Percentiles rank a stretch among this genome's conserved stretches.
phyloP scores from a whole-genome alignment of 163 green algal genomes.

The Scenedesmus sp. region DNA sequence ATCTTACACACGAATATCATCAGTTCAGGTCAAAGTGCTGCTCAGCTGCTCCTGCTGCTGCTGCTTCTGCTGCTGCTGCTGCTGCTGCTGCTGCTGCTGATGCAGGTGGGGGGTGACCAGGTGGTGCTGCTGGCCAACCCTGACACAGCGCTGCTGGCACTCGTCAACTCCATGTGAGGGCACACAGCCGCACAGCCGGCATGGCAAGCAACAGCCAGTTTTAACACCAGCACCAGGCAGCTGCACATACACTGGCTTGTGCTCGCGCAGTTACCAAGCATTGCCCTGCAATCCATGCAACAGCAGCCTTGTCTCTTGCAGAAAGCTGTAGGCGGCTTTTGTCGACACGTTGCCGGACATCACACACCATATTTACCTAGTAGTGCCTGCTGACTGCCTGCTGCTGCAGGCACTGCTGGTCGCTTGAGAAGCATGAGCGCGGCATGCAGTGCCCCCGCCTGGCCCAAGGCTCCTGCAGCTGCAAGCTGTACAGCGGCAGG shows the following conservation, averaged over 20 bases:
- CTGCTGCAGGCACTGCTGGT: background rate
- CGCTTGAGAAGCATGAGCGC: background rate
- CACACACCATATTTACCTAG: no score
- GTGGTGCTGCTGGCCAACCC: conserved; percentile 1
- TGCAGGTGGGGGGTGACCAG: conserved; percentile 6
- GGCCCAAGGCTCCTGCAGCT: background rate
- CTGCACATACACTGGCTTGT: background rate
- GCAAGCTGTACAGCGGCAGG: background rate
- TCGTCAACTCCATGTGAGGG: conserved; percentile 6
- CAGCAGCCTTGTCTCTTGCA: background rate
- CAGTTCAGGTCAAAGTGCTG: background rate
- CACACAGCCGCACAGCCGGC: background rate
- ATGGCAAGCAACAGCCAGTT: background rate
- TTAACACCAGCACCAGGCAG: background rate
- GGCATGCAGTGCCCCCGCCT: background rate
- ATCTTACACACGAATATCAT: no score
- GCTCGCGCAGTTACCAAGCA: background rate
- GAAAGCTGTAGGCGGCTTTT: no score
- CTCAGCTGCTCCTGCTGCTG: no score
- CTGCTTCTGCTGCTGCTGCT: background rate
- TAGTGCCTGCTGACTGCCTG: background rate
- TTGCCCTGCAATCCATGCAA: background rate
- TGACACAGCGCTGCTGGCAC: background rate
- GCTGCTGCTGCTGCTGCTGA: background rate
- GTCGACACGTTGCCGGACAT: no score